These are phyloP conservation scores for Karstenula rhodostoma DNA, from an alignment of 2,329 filamentous ascomycete genomes.

Conservation along the genomic window DNA sequence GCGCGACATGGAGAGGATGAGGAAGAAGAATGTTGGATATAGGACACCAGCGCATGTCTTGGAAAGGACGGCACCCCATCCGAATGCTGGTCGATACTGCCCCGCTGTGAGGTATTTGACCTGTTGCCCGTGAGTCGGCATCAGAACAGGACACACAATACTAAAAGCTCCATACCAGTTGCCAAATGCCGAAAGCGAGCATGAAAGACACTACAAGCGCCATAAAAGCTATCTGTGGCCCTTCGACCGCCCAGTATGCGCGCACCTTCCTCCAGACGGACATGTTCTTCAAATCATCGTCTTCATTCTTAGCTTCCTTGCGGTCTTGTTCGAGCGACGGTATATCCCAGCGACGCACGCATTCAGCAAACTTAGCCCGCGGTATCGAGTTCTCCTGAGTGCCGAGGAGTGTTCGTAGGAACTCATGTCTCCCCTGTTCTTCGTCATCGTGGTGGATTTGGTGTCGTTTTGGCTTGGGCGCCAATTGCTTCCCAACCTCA, in stretches of 20 bases:
- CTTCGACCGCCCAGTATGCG: conserved; percentile 65
- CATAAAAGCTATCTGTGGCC: conserved; percentile 61
- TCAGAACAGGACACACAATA: background rate
- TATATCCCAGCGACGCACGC: conserved; percentile 58
- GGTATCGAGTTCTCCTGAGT: conserved; percentile 55
- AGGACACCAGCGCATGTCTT: conserved; percentile 64
- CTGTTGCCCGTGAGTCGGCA: background rate
- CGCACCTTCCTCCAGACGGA: conserved; percentile 56
- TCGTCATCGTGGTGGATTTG: conserved; percentile 55
- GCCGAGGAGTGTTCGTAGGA: conserved; percentile 61
- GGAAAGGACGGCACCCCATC: conserved; percentile 64
- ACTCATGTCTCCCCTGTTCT: conserved; percentile 55
- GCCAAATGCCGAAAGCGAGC: conserved; percentile 64
- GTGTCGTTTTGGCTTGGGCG: conserved; percentile 56
- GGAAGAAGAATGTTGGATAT: conserved; percentile 67
- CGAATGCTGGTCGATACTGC: conserved; percentile 59
- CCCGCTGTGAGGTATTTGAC: conserved; percentile 59
- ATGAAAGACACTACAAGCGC: conserved; percentile 58
- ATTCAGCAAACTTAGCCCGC: conserved; percentile 56
- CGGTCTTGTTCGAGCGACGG: conserved; percentile 59
- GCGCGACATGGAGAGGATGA: conserved; percentile 66
- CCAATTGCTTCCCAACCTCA: conserved; percentile 60
- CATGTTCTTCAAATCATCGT: conserved; percentile 57
- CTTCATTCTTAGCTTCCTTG: conserved; percentile 57
- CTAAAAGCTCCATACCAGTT: conserved; percentile 44